Conservation (phyloP, 2,329 filamentous ascomycete genomes). For the Aspergillus felis region DNA sequence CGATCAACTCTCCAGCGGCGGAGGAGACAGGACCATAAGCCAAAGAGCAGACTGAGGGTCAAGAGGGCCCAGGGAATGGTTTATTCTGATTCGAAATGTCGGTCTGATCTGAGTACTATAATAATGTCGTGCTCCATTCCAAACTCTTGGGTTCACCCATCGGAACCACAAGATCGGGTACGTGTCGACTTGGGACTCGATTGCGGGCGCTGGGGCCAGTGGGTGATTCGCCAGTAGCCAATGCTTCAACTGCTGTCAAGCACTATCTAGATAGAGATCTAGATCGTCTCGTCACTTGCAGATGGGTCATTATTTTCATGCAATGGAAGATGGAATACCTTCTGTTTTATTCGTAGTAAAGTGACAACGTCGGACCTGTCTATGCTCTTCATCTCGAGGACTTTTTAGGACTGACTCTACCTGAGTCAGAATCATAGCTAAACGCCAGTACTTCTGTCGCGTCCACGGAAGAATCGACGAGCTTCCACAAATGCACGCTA, state of each 20-base stretch:
- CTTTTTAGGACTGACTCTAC: background rate
- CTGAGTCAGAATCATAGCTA: background rate
- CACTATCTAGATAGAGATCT: background rate
- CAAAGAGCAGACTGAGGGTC: background rate
- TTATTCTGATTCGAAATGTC: background rate
- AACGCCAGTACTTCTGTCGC: background rate
- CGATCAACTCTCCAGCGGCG: background rate
- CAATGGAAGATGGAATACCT: background rate
- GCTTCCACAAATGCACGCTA: conserved; percentile 28
- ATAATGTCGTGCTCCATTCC: background rate
- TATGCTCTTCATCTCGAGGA: background rate
- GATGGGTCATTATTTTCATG: background rate
- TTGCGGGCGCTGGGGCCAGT: background rate
- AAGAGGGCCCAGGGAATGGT: background rate
- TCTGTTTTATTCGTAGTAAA: background rate
- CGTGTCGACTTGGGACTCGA: background rate
- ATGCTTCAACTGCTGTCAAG: background rate
- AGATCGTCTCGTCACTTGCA: background rate
- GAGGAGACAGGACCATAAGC: background rate
- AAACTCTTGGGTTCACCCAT: background rate
- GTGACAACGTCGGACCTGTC: background rate
- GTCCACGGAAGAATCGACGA: conserved; percentile 14
- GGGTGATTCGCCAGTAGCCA: background rate
- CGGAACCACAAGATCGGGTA: background rate
- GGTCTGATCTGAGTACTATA: background rate